Base-by-base conservation (phyloP, 2,329 filamentous ascomycete genomes). In the Didymosphaeria variabile region DNA sequence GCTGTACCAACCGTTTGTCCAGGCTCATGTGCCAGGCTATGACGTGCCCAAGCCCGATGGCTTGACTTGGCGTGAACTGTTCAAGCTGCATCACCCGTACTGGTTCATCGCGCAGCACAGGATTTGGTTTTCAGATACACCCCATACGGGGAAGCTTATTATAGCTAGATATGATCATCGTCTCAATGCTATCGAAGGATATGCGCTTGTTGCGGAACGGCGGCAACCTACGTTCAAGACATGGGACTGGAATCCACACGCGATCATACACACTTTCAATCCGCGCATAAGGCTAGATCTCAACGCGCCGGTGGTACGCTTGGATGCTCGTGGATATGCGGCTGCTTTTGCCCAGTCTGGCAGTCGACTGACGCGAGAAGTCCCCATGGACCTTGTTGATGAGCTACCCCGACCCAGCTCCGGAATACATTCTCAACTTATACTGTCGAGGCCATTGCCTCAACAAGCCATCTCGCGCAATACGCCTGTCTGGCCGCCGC, bases 61-160 rank as follows among this genome's bases (percentile, higher is more conserved):
- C 7, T 89, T 79, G 2, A 88, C 84, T 26, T 97, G 89, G 78
- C 87, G 87, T 59, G 85, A 90, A 29, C 85, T 97, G 2, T 97
- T 91, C 75, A 81, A 85, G 45, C 84, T 88, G 21, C 91, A 95
- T 74, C 86, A 95, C 65, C 90, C 90, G 0, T 88, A 90, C 69
- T 97, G 94, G 94, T 97, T 97, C 71, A 82, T 97, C 1, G 84
- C 91, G 0, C 88, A 86, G 55, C 84, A 91, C 73, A 94, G 91
- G 77, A 82, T 97, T 65, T 97, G 94, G 94, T 94, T 97, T 72
- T 87, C 88, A 61, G 92, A 97, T 76, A 85, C 83, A 2, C 85
- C 89, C 32, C 84, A 92, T 51, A 89, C 86, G 1, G 94, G 94
- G 0, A 91, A 90, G 73, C 78, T 97, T 45, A 84, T 97, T 29